These are phyloP conservation scores for Strobilomyces confusus DNA, from an alignment of 768 basidiomycete genomes.

Conservation along the genomic window DNA sequence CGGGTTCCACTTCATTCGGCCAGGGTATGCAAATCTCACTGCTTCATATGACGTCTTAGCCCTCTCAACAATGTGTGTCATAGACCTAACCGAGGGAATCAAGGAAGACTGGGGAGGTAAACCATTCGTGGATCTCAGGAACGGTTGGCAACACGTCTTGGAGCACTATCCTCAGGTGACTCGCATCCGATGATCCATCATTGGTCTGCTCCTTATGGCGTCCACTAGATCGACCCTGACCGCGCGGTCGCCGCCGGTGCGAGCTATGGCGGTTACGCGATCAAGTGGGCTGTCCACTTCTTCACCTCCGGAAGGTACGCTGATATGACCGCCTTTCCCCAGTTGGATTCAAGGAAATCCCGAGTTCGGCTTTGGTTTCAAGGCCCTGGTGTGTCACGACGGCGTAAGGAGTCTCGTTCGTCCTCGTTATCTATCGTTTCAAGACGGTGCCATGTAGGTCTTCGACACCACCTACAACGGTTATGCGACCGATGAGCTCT, in stretches of 20 bases:
- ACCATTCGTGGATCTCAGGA: slow-evolving; percentile 72
- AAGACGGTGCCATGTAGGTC: slow-evolving; percentile 37
- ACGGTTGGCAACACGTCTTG: slow-evolving; percentile 70
- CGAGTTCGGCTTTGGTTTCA: slow-evolving; percentile 84
- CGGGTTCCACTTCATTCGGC: slow-evolving; percentile 90
- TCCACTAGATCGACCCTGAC: slow-evolving; percentile 57
- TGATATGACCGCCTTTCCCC: slow-evolving; percentile 2
- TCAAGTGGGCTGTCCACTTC: slow-evolving; percentile 54
- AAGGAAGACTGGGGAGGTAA: slow-evolving; percentile 82
- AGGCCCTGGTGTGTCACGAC: slow-evolving; percentile 89
- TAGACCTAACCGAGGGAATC: slow-evolving; percentile 80
- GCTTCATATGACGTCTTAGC: not conserved
- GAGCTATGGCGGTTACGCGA: slow-evolving; percentile 84
- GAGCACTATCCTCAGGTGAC: slow-evolving; percentile 64
- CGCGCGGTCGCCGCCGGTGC: slow-evolving; percentile 77
- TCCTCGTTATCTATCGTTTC: not conserved
- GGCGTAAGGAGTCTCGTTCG: slow-evolving; percentile 49
- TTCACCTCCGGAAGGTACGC: not conserved
- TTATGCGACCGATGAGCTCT: slow-evolving; percentile 89
- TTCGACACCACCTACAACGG: slow-evolving; percentile 78
- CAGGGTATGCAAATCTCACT: slow-evolving; percentile 48
- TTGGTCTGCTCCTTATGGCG: not conserved
- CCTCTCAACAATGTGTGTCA: not conserved
- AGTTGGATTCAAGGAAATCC: slow-evolving; percentile 97
- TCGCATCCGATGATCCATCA: not conserved